Evolutionary conservation across 208 protist species (phyloP).

Genomic region (Leishmania major): DNA sequence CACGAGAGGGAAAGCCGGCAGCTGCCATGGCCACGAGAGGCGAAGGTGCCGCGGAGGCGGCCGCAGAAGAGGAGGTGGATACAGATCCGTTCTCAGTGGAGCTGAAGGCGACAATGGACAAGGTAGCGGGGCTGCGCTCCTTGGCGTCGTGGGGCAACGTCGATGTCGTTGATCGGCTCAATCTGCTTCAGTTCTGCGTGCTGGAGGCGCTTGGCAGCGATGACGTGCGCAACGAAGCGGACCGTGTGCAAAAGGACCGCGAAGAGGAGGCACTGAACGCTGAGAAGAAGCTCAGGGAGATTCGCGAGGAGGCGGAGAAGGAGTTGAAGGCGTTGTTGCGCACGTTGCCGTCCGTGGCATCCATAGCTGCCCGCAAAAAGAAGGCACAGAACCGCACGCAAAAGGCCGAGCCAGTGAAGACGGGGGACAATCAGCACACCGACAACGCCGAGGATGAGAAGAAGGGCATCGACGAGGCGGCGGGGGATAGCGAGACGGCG

Average conservation of each 20-base stretch:
- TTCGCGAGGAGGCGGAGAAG: conserved; percentile 78
- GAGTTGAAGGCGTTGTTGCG: conserved; percentile 69
- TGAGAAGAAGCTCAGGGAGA: conserved; percentile 69
- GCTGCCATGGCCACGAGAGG: conserved; percentile 9
- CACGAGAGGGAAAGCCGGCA: conserved; percentile 6
- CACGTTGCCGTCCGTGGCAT: conserved; percentile 24
- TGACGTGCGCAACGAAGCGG: conserved; percentile 54
- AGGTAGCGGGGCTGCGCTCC: conserved; percentile 55
- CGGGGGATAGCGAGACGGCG: not conserved
- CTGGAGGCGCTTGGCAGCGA: conserved; percentile 61
- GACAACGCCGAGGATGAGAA: conserved; percentile 4
- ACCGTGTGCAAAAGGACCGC: conserved; percentile 47
- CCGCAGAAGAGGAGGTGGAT: conserved; percentile 21
- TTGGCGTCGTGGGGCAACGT: conserved; percentile 86
- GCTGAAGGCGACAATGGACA: conserved; percentile 67
- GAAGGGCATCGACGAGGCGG: conserved; percentile 12
- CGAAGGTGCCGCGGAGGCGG: not conserved
- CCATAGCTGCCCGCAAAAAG: not conserved
- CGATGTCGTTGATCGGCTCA: conserved; percentile 71
- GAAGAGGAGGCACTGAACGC: conserved; percentile 46
- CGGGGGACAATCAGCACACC: not conserved
- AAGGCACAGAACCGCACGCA: not conserved
- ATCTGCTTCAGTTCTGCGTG: conserved; percentile 78
- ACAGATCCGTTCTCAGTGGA: conserved; percentile 41
- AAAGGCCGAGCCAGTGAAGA: not conserved